phyloP scores from a whole-genome alignment of 1,284 basidiomycete species.

The Rhodotorula mucilaginosa region DNA sequence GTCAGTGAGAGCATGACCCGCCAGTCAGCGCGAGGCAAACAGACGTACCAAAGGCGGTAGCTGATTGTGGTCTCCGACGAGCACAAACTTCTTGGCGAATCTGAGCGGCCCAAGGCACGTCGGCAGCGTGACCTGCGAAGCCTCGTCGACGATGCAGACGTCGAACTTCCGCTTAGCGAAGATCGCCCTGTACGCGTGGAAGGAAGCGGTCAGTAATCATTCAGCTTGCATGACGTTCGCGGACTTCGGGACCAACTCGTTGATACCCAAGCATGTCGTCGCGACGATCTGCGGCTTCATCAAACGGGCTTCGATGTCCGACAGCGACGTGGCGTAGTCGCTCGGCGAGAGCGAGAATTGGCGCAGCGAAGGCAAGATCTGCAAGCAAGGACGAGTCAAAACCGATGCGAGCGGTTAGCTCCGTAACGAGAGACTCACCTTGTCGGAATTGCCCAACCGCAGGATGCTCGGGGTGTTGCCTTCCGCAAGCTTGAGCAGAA shows the following conservation, averaged over 20 bases:
- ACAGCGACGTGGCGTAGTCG: slow-evolving; percentile 61
- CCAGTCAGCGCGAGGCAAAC: background rate
- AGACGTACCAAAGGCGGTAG: slow-evolving; percentile 78
- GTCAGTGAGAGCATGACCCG: background rate
- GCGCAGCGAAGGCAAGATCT: slow-evolving; percentile 60
- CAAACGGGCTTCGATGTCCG: slow-evolving; percentile 73
- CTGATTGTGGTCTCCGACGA: slow-evolving; percentile 96
- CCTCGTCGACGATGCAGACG: slow-evolving; percentile 97
- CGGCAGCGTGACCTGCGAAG: slow-evolving; percentile 94
- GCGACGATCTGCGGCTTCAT: slow-evolving; percentile 89
- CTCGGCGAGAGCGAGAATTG: slow-evolving; percentile 65
- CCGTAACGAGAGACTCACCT: slow-evolving; percentile 57
- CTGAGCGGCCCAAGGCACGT: slow-evolving; percentile 90
- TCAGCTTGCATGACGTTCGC: background rate
- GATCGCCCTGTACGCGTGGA: slow-evolving; percentile 60
- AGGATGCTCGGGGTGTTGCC: slow-evolving; percentile 57
- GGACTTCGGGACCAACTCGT: slow-evolving; percentile 65
- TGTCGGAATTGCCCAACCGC: slow-evolving; percentile 84
- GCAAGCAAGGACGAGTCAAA: background rate
- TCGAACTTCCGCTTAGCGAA: slow-evolving; percentile 85
- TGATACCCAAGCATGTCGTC: slow-evolving; percentile 87
- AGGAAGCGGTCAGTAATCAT: background rate
- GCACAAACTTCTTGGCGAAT: slow-evolving; percentile 83
- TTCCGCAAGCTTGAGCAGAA: slow-evolving; percentile 71
- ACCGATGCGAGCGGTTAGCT: background rate